Evolutionary conservation across 1,139 yeast species (phyloP).

Genomic region (Lodderomyces parapsilosis): DNA sequence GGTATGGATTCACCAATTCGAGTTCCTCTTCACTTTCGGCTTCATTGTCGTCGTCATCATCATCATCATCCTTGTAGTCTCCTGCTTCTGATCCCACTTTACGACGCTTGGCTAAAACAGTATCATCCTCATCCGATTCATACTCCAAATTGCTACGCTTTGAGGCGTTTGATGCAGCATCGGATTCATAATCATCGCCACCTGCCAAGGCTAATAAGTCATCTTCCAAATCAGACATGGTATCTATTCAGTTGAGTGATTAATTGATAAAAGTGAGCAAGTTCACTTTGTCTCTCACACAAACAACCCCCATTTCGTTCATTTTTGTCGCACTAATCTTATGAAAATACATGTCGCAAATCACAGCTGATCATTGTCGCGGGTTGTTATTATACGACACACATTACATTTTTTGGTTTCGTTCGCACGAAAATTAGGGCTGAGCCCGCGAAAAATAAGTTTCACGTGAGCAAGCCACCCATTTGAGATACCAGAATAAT

Average conservation of each 20-base stretch:
- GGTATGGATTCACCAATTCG: slow-evolving; percentile 72
- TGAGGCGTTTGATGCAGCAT: slow-evolving; percentile 20
- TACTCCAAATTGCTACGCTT: slow-evolving; percentile 20
- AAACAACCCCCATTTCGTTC: background rate
- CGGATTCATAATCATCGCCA: slow-evolving; percentile 41
- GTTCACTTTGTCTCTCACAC: no score
- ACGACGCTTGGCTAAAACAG: slow-evolving; percentile 18
- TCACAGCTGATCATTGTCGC: background rate
- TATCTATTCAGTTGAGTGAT: slow-evolving; percentile 3
- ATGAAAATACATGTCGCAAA: background rate
- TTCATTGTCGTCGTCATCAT: slow-evolving; percentile 15
- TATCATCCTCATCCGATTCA: slow-evolving; percentile 30
- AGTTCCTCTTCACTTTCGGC: slow-evolving; percentile 24
- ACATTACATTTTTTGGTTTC: background rate
- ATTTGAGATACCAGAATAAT: background rate
- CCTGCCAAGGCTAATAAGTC: slow-evolving; percentile 92
- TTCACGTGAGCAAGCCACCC: slow-evolving; percentile 7
- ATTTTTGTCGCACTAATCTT: no score
- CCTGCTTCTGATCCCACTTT: slow-evolving; percentile 20
- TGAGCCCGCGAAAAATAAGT: slow-evolving; percentile 1
- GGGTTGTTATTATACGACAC: background rate
- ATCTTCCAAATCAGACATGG: slow-evolving; percentile 71
- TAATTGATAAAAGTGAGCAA: background rate
- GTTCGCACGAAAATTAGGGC: slow-evolving; percentile 2
- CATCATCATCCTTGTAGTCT: slow-evolving; percentile 16